phyloP scores from a whole-genome alignment of 106 monocot species.

The Apostasia shenzhenica region DNA sequence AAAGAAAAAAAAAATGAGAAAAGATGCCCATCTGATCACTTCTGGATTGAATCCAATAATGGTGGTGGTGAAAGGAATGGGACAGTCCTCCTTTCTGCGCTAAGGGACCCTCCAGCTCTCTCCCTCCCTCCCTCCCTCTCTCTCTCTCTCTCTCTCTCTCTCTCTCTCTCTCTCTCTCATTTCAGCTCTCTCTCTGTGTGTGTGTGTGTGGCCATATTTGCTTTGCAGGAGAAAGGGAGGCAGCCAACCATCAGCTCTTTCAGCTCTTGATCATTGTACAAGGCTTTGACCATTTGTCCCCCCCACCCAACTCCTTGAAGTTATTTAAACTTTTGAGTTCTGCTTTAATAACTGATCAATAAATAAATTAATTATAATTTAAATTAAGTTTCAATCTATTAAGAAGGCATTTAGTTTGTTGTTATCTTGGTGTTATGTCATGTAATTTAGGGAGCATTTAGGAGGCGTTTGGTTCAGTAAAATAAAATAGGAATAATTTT shows the following conservation, averaged over 20 bases:
- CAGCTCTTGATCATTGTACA: constrained; percentile 5
- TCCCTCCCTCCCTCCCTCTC: neutral
- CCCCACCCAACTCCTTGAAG: too few relatives aligned
- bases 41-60: constrained; percentile 6
- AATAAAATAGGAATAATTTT: too few relatives aligned
- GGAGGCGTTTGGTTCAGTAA: too few relatives aligned
- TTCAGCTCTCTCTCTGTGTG: too few relatives aligned
- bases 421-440: too few relatives aligned
- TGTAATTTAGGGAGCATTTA: too few relatives aligned
- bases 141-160: neutral
- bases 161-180: neutral
- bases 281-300: constrained; percentile 5
- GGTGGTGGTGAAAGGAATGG: constrained; percentile 8
- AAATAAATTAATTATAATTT: too few relatives aligned
- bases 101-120: neutral
- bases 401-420: too few relatives aligned
- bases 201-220: neutral
- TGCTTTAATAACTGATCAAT: too few relatives aligned
- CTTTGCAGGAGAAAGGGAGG: constrained; percentile 9
- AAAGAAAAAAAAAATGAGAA: neutral
- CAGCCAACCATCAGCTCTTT: neutral
- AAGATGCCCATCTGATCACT: constrained; percentile 4
- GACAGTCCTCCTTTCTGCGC: neutral
- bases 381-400: too few relatives aligned
- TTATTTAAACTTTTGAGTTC: too few relatives aligned